Evolutionary conservation across 176 grass and related monocot species (phyloP).

Genomic region (Zizania latifolia): DNA sequence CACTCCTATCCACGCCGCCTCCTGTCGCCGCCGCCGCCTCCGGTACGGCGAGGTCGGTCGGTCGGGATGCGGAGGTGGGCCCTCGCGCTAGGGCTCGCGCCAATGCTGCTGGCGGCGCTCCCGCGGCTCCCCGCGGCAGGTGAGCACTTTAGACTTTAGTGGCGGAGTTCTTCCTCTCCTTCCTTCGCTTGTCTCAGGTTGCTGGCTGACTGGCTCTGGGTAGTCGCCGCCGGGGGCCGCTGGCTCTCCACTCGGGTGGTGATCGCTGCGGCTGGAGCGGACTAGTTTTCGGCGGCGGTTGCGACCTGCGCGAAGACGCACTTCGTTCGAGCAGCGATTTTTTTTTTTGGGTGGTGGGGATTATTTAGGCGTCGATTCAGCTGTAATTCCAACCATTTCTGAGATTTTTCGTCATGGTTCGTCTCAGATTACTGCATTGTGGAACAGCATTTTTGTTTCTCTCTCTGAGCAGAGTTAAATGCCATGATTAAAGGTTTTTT

Average conservation of each 20-base stretch:
- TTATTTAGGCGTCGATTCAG: neutral
- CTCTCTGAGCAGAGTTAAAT: neutral
- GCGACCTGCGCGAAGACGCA: neutral
- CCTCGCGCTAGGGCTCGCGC: neutral
- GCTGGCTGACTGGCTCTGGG: neutral
- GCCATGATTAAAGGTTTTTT: neutral
- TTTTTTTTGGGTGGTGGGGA: neutral
- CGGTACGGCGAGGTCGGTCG: neutral
- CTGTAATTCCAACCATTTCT: neutral
- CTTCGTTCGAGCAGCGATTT: neutral
- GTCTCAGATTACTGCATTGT: neutral
- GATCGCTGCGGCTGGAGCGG: neutral
- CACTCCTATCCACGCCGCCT: no score
- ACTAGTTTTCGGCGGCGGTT: neutral
- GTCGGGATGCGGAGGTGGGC: slow-evolving; percentile 1
- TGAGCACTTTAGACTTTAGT: neutral
- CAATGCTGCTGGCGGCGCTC: slow-evolving; percentile 35
- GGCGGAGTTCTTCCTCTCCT: neutral
- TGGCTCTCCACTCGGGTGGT: neutral
- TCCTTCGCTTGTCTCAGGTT: neutral
- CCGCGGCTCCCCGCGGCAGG: no score
- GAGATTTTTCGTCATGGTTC: neutral
- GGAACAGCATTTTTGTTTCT: neutral
- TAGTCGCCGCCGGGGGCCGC: neutral
- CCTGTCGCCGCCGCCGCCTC: no score